Base-by-base conservation (phyloP, 192 early-diverging fungal genomes). In the Cladochytrium replicatum region DNA sequence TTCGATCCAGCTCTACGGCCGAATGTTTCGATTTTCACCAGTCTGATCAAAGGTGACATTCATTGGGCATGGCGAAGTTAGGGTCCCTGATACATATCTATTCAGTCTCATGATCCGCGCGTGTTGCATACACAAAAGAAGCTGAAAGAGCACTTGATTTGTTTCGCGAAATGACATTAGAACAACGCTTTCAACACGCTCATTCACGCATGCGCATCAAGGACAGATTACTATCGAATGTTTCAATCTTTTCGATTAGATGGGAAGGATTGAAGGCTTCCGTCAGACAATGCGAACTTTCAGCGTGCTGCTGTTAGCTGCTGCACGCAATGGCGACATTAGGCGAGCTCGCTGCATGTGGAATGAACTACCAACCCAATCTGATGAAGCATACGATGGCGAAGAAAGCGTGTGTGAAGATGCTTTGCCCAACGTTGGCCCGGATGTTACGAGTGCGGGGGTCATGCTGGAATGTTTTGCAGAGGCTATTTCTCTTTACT, bases 81-180 rank as follows among this genome's bases (percentile, higher is more conserved):
- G 26, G 63, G 77, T 41, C 88, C 94, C 0, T 84, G 90, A 52
- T 78, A 83, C 43, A 74, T 81, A 0, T 75, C 79, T 3, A n/a
- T 98, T 87, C 52, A 81, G 76, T 15, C 62, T 91, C 22, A 95
- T 98, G 92, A 88, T 98, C 29, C 80, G 85, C 51, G 88, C 91
- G 1, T 95, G 92, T 54, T n/a, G 82, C 89, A 4, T 78, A 83
- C 57, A 80, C 76, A 26, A 74, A 76, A 30, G 79, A 93, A 42
- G 83, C 86, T n/a, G 94, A 98, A 54, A 66, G 72, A 30, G 94
- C 94, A 4, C 74, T 98, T 43, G 87, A 92, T 51, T 65, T 98
- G 39, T 94, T 91, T 67, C 75, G 80, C 47, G 87, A 95, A 52
- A 94, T 96, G 85, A 61, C 81, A n/a, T 72, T 75, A 6, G 61